Evolutionary conservation across 2,329 filamentous ascomycete species (phyloP), one percentile per base, ranked within the genome.

Genomic region (Monilinia polystroma): DNA sequence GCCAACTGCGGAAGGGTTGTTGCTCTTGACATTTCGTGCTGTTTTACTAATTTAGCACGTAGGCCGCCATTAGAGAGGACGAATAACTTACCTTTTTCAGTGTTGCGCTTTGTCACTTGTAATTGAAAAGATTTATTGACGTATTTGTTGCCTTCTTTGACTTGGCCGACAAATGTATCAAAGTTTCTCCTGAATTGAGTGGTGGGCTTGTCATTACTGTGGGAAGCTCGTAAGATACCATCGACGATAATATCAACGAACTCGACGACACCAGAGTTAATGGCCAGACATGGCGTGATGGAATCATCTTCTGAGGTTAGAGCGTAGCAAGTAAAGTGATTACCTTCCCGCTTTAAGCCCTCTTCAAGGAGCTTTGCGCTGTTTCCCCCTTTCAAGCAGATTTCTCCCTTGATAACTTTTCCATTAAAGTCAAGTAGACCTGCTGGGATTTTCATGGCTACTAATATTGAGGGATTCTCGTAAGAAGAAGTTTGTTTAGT

Each of bases 201-300:
- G 4, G 35, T 66, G 6, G 45, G 23, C 43, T 35, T 55, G 20
- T 52, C 66, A 26, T 67, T 58, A 35, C 45, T 59, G n/a, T 51
- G 49, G 2, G 68, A 71, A n/a, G 69, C 68, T 32, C 74, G 70
- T 14, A 73, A 53, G 51, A 75, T 67, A 4, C 75, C 74, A 64
- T 75, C 74, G 16, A 74, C 66, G 16, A 73, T 52, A 26, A 73
- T 14, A 52, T 75, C 74, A 43, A 69, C 66, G 49, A 72, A 68
- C 23, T 72, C 71, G 20, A 64, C 64, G 11, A 56, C 66, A 2
- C 64, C 60, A 12, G 67, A 64, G 7, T 38, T 66, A 1, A 68
- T 54, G 4, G n/a, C 29, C 11, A 70, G 62, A 6, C 26, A 54
- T 16, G 68, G 32, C 18, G 26, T 66, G 18, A 72, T 58, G 14